A percentile compares a stretch with the other conserved stretches of the same genome.
Conservation (phyloP, 495 filamentous ascomycete species). For the Achaetomiella virescens region DNA sequence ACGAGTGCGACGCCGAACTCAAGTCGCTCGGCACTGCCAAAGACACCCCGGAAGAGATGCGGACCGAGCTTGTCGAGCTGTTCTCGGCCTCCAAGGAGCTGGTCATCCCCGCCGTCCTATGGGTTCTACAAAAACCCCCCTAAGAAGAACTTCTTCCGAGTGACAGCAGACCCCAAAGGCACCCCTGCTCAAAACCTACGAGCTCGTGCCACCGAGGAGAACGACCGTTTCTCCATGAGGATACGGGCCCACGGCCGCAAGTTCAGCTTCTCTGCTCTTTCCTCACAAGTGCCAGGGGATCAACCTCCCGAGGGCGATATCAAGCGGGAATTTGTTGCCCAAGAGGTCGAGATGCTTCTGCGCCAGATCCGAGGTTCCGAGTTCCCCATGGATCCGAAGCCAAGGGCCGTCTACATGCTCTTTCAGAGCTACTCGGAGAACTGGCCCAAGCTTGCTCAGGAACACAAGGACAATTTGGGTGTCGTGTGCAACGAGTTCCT, state of each 20-base stretch:
- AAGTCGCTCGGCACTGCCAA: slow-evolving; percentile 32
- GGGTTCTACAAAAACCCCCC: slow-evolving; percentile 40
- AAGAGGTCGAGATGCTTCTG: slow-evolving; percentile 33
- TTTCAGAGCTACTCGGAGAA: slow-evolving; percentile 37
- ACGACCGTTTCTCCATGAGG: slow-evolving; percentile 31
- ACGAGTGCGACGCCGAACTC: slow-evolving; percentile 34
- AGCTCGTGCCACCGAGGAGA: slow-evolving; percentile 37
- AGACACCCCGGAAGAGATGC: slow-evolving; percentile 35
- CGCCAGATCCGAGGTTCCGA: slow-evolving; percentile 37
- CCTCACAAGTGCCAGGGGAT: slow-evolving; percentile 1
- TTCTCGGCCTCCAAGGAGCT: slow-evolving; percentile 35
- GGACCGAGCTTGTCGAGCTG: slow-evolving; percentile 34
- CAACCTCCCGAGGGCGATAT: slow-evolving; percentile 2
- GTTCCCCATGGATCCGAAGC: slow-evolving; percentile 37
- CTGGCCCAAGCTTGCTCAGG: slow-evolving; percentile 37
- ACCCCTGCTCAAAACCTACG: slow-evolving; percentile 38
- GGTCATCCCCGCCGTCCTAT: slow-evolving; percentile 35
- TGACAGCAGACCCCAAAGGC: slow-evolving; percentile 30
- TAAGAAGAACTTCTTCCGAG: slow-evolving; percentile 35
- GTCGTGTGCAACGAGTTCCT: slow-evolving; percentile 42
- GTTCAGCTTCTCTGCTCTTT: slow-evolving; percentile 24
- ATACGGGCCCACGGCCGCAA: slow-evolving; percentile 36
- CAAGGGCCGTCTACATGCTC: slow-evolving; percentile 36
- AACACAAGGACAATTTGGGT: slow-evolving; percentile 39
- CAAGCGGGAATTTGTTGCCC: slow-evolving; percentile 31